A percentile compares a stretch with the other conserved stretches of the same genome.
phyloP scores from a whole-genome alignment of 2,329 filamentous ascomycete genomes.

The Cordyceps militaris region DNA sequence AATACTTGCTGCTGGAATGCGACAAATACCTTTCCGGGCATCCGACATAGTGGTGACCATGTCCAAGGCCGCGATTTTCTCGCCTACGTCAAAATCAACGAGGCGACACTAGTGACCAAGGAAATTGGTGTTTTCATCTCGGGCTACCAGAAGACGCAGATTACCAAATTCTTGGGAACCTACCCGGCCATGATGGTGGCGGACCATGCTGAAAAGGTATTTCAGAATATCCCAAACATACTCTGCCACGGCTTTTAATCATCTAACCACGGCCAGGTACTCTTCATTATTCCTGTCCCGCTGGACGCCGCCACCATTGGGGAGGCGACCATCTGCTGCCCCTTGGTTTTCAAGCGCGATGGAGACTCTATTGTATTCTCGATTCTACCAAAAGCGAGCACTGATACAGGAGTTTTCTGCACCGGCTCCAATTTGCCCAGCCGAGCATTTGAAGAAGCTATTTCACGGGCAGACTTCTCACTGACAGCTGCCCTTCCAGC shows the following conservation, averaged over 20 bases:
- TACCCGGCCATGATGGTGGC: constrained; percentile 17
- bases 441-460: neutral
- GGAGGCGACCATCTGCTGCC: constrained; percentile 17
- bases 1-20: constrained; percentile 14
- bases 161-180: constrained; percentile 16
- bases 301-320: constrained; percentile 17
- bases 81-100: constrained; percentile 13
- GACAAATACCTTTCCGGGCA: constrained; percentile 10
- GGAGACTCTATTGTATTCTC: constrained; percentile 15
- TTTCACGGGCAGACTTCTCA: neutral
- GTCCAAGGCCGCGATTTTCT: constrained; percentile 10
- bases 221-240: neutral
- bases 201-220: constrained; percentile 17
- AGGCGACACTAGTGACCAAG: constrained; percentile 10
- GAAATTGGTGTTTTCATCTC: constrained; percentile 17
- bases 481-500: neutral
- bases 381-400: constrained; percentile 14
- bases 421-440: neutral
- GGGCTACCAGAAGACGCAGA: constrained; percentile 12
- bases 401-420: constrained; percentile 8
- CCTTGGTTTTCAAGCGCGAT: constrained; percentile 15
- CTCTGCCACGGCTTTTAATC: neutral
- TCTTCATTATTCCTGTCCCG: constrained; percentile 17
- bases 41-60: constrained; percentile 15
- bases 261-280: constrained; percentile 1